A percentile compares a stretch with the other conserved stretches of the same genome.
Conservation (phyloP, 352 stramenopile genomes). For the Phytopythium ostracodes region DNA sequence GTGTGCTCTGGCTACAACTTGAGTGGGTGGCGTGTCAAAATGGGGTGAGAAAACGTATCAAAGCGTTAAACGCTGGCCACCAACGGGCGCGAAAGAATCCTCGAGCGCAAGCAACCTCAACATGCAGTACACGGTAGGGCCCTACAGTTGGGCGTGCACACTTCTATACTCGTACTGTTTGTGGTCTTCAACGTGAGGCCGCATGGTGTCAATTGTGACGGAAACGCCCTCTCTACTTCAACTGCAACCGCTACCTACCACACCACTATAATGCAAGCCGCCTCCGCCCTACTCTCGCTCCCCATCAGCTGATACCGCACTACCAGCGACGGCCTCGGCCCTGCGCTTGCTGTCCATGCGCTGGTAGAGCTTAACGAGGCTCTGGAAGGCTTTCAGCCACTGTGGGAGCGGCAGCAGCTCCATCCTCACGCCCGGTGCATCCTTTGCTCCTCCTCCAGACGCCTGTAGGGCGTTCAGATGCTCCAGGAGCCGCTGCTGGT, state of each 20-base stretch:
- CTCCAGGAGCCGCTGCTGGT: constrained; percentile 58
- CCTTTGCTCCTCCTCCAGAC: constrained; percentile 32
- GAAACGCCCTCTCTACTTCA: too few species aligned
- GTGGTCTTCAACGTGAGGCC: too few species aligned
- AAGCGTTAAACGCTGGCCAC: neutral
- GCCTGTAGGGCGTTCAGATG: constrained; percentile 18
- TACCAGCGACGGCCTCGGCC: neutral
- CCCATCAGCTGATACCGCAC: too few species aligned
- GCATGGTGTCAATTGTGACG: too few species aligned
- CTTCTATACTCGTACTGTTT: too few species aligned
- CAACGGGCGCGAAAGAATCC: too few species aligned
- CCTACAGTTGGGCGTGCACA: too few species aligned
- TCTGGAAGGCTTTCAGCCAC: constrained; percentile 63
- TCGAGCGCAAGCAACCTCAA: neutral
- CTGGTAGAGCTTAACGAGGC: constrained; percentile 50
- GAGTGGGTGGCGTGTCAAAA: neutral
- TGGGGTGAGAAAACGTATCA: neutral
- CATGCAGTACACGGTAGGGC: neutral
- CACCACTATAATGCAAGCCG: neutral
- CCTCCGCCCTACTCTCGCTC: too few species aligned
- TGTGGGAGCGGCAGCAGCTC: constrained; percentile 53
- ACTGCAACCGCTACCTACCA: neutral
- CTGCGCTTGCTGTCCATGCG: constrained; percentile 43
- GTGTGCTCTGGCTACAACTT: too few species aligned
- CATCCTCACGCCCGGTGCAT: constrained; percentile 20